Base-by-base conservation (phyloP, 2,329 filamentous ascomycete genomes). In the Xylariales sp. region DNA sequence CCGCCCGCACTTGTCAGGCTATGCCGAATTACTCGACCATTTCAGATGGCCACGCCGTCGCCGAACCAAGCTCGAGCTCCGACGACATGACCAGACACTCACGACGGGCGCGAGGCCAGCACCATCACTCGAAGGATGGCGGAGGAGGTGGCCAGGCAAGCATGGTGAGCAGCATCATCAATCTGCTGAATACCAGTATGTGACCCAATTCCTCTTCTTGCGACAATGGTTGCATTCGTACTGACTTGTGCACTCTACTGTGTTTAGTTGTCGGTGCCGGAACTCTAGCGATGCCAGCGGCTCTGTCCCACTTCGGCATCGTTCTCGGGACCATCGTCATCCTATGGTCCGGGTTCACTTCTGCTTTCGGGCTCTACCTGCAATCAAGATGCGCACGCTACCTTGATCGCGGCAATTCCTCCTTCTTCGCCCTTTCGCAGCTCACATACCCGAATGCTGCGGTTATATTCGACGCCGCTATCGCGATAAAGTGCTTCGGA, bases 401-500 rank as follows among this genome's bases (percentile, higher is more conserved):
- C 60, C 74, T 98, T 46, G 93, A 97, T 47, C 78, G 88, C 44
- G 93, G 93, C 29, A 78, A 79, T 5, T 79, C 90, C 1, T 95
- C 89, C 24, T 98, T 98, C 67, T 96, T 96, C 57, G 89, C 91
- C n/a, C 71, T 98, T 13, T 95, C 89, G 12, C 91, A 98, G 61
- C 79, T 98, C 46, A 97, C 93, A 5, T 98, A 97, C 54, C 93
- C 93, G 2, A 95, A 95, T 59, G 89, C 91, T 3, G 88, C 93
- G 7, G 88, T 98, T 32, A 74, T 97, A 31, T 98, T 98, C 60
- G 93, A 98, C 64, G 83, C 84, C 6, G 93, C 93, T 5, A 98
- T 98, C 57, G 89, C 91, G 11, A 81, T 98, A 56, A 98, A 98
- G 61, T 98, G 93, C 63, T 98, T 98, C 58, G 93, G 93, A 25